Conservation (phyloP, 176 grass and related monocot species). For the Bonia amplexicaulis region DNA sequence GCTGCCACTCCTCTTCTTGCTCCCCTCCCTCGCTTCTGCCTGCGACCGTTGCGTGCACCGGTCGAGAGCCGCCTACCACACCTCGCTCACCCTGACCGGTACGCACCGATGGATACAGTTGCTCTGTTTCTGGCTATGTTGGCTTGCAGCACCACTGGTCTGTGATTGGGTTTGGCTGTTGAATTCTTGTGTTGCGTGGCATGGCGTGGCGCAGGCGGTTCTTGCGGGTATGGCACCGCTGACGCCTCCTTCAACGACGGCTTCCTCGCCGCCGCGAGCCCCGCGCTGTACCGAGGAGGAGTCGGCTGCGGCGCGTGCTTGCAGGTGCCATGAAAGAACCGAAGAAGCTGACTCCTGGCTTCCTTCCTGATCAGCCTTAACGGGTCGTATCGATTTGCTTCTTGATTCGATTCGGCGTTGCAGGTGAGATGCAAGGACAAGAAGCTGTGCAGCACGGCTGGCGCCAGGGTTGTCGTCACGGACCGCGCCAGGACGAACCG, state of each 20-base stretch:
- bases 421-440: constrained; percentile 80
- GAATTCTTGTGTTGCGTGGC: not conserved
- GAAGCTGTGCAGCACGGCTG: constrained; percentile 41
- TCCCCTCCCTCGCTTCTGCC: constrained; percentile 37
- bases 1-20: constrained; percentile 1
- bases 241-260: constrained; percentile 47
- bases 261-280: constrained; percentile 45
- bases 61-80: constrained; percentile 46
- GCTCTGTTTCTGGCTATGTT: not conserved
- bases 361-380: not conserved
- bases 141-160: not conserved
- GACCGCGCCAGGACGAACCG: constrained; percentile 60
- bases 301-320: constrained; percentile 84
- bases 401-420: not conserved
- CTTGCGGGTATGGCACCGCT: constrained; percentile 73
- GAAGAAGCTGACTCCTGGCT: not conserved
- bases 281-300: constrained; percentile 50
- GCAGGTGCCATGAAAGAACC: constrained; percentile 33
- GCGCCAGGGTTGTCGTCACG: constrained; percentile 60
- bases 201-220: constrained; percentile 38
- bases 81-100: constrained; percentile 53
- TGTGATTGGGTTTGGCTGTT: not conserved
- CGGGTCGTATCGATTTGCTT: not conserved
- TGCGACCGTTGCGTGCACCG: constrained; percentile 72
- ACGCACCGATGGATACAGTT: not conserved